phyloP scores from a whole-genome alignment of 768 basidiomycete genomes.

The Cantharellus cinnabarinus region DNA sequence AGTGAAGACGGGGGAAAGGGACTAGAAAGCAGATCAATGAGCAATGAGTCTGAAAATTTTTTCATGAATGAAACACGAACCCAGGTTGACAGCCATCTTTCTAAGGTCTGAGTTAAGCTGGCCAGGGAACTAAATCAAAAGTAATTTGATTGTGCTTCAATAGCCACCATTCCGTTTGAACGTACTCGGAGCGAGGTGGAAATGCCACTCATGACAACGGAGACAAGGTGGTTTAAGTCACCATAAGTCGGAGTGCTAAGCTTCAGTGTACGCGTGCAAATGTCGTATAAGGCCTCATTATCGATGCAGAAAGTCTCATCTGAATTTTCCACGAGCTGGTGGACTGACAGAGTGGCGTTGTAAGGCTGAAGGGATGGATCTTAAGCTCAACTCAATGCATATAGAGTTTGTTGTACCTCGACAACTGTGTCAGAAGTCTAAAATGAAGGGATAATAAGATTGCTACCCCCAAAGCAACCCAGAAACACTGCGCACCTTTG shows the following conservation, averaged over 20 bases:
- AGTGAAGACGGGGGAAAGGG: constrained; percentile 97
- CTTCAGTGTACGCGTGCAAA: constrained; percentile 96
- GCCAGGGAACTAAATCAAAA: constrained; percentile 56
- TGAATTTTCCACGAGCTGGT: constrained; percentile 98
- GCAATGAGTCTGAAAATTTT: neutral
- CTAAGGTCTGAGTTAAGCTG: constrained; percentile 97
- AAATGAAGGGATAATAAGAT: neutral
- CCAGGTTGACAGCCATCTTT: constrained; percentile 99
- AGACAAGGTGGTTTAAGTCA: constrained; percentile 94
- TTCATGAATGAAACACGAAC: constrained; percentile 22
- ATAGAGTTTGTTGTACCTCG: constrained; percentile 31
- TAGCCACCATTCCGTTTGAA: neutral
- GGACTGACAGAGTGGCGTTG: constrained; percentile 95
- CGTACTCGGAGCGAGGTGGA: constrained; percentile 79
- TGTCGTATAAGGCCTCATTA: constrained; percentile 98
- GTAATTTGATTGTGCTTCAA: neutral
- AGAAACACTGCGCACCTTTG: constrained; percentile 33
- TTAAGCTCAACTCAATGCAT: neutral
- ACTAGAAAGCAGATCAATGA: constrained; percentile 25
- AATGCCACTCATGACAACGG: constrained; percentile 95
- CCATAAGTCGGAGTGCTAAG: constrained; percentile 89
- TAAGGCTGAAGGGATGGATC: constrained; percentile 44
- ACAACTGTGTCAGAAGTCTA: constrained; percentile 91
- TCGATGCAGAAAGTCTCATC: constrained; percentile 99
- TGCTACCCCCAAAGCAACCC: neutral